Evolutionary conservation across 352 stramenopile genomes (phyloP).

Genomic region (Achlya hypogyna): DNA sequence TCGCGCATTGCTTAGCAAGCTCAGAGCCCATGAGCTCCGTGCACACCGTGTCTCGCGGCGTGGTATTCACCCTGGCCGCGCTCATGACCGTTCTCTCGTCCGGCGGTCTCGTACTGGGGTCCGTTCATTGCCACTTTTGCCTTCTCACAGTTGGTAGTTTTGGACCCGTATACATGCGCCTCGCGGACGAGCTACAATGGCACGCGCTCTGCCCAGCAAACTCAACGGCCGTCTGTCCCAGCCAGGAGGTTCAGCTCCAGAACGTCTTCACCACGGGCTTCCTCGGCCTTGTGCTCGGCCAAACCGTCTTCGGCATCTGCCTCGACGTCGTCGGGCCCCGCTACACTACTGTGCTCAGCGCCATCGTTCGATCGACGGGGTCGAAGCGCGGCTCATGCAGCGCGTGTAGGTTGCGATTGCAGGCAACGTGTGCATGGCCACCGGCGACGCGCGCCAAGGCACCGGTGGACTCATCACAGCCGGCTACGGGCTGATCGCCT

Average conservation of each 20-base stretch:
- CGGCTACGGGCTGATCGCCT: constrained; percentile 11
- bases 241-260: constrained; percentile 14
- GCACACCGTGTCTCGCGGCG: constrained; percentile 26
- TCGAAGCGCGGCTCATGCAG: background rate
- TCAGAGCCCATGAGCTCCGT: too few relatives aligned
- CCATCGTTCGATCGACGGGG: background rate
- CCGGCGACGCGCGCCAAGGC: constrained; percentile 10
- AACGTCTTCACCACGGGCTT: constrained; percentile 13
- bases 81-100: constrained; percentile 7
- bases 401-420: constrained; percentile 10
- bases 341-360: constrained; percentile 1
- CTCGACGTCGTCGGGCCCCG: constrained; percentile 12
- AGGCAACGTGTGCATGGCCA: constrained; percentile 15
- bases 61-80: background rate
- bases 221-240: background rate
- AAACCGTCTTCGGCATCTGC: constrained; percentile 3
- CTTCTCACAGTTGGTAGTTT: background rate
- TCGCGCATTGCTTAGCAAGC: too few relatives aligned
- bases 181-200: constrained; percentile 12
- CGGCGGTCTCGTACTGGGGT: background rate
- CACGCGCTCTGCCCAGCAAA: constrained; percentile 17
- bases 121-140: background rate
- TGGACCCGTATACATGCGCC: constrained; percentile 10
- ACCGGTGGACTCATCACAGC: constrained; percentile 3
- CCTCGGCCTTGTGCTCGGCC: constrained; percentile 5